Base-by-base conservation (phyloP, 495 filamentous ascomycete genomes). In the Ascobolus immersus region DNA sequence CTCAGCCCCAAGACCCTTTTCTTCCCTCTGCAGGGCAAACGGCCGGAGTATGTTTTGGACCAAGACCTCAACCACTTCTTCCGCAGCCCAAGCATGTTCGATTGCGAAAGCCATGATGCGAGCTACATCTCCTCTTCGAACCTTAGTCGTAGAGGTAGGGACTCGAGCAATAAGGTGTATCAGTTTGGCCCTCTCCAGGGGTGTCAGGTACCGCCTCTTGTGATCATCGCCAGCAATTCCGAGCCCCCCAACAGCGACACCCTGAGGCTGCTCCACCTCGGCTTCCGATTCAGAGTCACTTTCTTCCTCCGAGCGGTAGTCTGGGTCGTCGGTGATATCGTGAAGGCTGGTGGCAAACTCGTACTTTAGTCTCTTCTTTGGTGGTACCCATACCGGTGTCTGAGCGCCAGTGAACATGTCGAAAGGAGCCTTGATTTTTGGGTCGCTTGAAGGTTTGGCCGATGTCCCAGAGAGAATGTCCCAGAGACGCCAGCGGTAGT, bases 401-500 rank as follows among this genome's bases (percentile, higher is more conserved):
- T 40, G 30, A 6, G 43, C 21, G 8, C 37, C 33, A 0, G 44
- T 45, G 34, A 42, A 51, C 26, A 48, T 40, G 17, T 42, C 50
- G 14, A n/a, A 7, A 17, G 9, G 10, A 4, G 28, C 33, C 38
- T 17, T 33, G 37, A 34, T 29, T 33, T 18, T n/a, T n/a, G n/a
- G n/a, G n/a, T n/a, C 48, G 39, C 36, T 44, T 34, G 7, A 37
- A 19, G 44, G 52, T 28, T 42, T 44, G 0, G 53, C 42, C 21
- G 53, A 48, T 1, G 54, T 56, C 4, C 61, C 65, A 2, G 77
- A 81, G 21, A 81, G 57, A 18, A 80, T 60, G 40, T 80, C 67
- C 80, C 78, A 93, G 34, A 93, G 44, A 32, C 77, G 73, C 76
- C 78, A 93, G 11, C 82, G 68, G 52, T 91, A 93, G 56, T 76